These are phyloP conservation scores for Sanghuangporus weigelae DNA, from an alignment of 1,284 basidiomycete genomes.

Conservation along the genomic window DNA sequence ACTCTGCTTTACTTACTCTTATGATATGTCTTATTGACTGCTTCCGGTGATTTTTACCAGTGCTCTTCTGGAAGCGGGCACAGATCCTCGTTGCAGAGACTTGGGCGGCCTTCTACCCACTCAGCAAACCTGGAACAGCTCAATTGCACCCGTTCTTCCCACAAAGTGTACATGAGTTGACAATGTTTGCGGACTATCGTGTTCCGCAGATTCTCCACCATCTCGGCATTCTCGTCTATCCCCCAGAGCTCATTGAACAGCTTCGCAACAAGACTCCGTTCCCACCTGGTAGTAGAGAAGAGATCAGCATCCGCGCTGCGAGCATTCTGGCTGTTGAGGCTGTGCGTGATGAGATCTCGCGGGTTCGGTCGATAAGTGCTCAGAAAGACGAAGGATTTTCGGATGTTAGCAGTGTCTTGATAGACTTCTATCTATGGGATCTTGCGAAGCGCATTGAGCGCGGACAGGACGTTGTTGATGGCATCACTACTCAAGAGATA, in stretches of 20 bases:
- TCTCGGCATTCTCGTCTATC: slow-evolving; percentile 65
- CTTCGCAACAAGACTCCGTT: slow-evolving; percentile 42
- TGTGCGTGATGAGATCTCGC: slow-evolving; percentile 49
- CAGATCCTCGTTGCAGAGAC: slow-evolving; percentile 82
- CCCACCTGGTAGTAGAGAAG: slow-evolving; percentile 54
- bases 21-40: not conserved
- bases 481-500: slow-evolving; percentile 50
- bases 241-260: slow-evolving; percentile 44
- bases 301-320: slow-evolving; percentile 65
- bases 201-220: slow-evolving; percentile 83
- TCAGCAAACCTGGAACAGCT: slow-evolving; percentile 23
- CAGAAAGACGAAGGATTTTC: slow-evolving; percentile 21
- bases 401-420: slow-evolving; percentile 68
- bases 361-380: slow-evolving; percentile 11
- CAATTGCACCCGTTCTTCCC: slow-evolving; percentile 66
- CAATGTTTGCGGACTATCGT: slow-evolving; percentile 87
- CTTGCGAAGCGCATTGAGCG: slow-evolving; percentile 69
- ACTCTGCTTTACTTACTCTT: not conserved
- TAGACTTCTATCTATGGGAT: slow-evolving; percentile 87
- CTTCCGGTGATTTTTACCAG: slow-evolving; percentile 29
- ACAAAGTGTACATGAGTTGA: slow-evolving; percentile 56
- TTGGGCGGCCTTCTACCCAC: slow-evolving; percentile 76
- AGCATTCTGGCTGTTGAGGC: slow-evolving; percentile 76
- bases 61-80: slow-evolving; percentile 78
- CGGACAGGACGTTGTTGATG: slow-evolving; percentile 51